Conservation (phyloP, 345 rosid species). For the Mallotus nudiflorus region DNA sequence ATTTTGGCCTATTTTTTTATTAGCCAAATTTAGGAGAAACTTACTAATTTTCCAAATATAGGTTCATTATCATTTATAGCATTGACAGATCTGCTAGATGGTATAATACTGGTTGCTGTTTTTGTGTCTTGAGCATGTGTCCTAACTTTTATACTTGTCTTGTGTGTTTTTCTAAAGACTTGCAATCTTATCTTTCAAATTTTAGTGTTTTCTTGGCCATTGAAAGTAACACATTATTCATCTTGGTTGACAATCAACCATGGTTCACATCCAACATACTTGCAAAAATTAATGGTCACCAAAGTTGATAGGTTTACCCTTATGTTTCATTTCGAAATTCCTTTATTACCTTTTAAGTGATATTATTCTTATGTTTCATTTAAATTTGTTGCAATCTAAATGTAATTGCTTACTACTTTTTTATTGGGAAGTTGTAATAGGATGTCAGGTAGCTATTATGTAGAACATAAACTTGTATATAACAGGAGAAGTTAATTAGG, state of each 20-base stretch:
- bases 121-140: background rate
- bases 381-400: too few relatives aligned
- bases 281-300: constrained; percentile 98
- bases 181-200: constrained; percentile 96
- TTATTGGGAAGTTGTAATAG: too few relatives aligned
- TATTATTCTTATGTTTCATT: constrained; percentile 18
- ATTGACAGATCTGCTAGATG: too few relatives aligned
- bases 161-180: constrained; percentile 63
- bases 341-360: constrained; percentile 3
- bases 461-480: too few relatives aligned
- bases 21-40: too few relatives aligned
- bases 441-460: too few relatives aligned
- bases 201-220: constrained; percentile 71
- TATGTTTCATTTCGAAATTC: background rate
- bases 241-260: constrained; percentile 92
- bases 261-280: constrained; percentile 73
- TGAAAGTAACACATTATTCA: constrained; percentile 75
- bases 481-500: too few relatives aligned
- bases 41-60: too few relatives aligned
- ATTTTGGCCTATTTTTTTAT: too few relatives aligned
- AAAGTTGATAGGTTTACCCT: constrained; percentile 51
- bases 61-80: too few relatives aligned
- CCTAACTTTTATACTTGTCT: constrained; percentile 7
- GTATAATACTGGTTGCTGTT: background rate
- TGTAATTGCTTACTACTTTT: too few relatives aligned